These are phyloP conservation scores for Hypoxylon rickii DNA, from an alignment of 495 filamentous ascomycete species.

Conservation along the genomic window DNA sequence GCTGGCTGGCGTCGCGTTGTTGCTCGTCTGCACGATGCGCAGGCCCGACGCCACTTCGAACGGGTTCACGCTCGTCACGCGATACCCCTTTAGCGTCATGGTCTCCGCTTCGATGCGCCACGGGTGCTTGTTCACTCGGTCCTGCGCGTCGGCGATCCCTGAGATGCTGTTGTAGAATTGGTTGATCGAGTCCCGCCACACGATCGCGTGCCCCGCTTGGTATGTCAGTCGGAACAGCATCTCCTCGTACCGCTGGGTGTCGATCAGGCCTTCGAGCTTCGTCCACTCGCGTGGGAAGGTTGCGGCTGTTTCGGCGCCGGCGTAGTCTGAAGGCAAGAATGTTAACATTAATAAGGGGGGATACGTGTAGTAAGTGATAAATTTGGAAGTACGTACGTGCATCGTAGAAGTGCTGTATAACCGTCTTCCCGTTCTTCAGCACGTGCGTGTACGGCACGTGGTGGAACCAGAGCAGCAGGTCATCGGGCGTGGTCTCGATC, in stretches of 20 bases:
- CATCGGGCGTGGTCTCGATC: conserved; percentile 67
- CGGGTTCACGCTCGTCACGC: conserved; percentile 52
- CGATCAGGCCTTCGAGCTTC: conserved; percentile 58
- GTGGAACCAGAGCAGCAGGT: conserved; percentile 76
- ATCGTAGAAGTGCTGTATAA: conserved; percentile 80
- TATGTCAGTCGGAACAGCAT: conserved; percentile 61
- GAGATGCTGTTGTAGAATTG: conserved; percentile 65
- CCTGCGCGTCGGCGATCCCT: conserved; percentile 57
- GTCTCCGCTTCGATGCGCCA: conserved; percentile 68
- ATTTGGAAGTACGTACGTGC: conserved; percentile 40
- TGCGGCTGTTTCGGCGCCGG: conserved; percentile 62
- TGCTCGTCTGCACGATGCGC: conserved; percentile 35
- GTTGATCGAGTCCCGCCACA: conserved; percentile 70
- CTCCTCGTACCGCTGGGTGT: conserved; percentile 64
- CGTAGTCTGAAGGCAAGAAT: conserved; percentile 51
- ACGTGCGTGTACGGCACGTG: conserved; percentile 70
- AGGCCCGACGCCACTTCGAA: conserved; percentile 59
- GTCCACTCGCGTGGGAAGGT: conserved; percentile 60
- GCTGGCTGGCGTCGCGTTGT: conserved; percentile 54
- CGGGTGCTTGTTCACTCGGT: conserved; percentile 61
- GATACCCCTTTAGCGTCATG: conserved; percentile 63
- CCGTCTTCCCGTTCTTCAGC: conserved; percentile 67
- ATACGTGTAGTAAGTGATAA: background rate
- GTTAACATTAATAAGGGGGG: no score
- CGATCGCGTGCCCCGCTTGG: conserved; percentile 70